A percentile compares a stretch with the other conserved stretches of the same genome.
phyloP scores from a whole-genome alignment of 1,139 yeast genomes.

The Meyerozyma sp. region DNA sequence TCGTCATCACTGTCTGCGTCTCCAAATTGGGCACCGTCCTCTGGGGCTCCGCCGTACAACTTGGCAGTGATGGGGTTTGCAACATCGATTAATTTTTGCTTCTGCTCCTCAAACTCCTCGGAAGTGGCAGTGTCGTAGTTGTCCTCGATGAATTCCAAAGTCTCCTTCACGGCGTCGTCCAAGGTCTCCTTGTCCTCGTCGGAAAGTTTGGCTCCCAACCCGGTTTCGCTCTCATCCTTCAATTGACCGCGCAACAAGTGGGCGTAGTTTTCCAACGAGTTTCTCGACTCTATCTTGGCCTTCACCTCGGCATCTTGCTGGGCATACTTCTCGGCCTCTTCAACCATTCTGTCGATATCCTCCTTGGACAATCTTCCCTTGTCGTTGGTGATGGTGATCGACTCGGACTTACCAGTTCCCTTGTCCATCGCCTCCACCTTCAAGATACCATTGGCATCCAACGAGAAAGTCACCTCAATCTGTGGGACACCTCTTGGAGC shows the following conservation, averaged over 20 bases:
- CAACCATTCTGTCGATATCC: slow-evolving; percentile 90
- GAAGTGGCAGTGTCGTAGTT: slow-evolving; percentile 81
- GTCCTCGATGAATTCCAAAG: slow-evolving; percentile 85
- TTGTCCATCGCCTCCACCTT: slow-evolving; percentile 43
- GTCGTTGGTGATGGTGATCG: slow-evolving; percentile 92
- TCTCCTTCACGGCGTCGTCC: slow-evolving; percentile 82
- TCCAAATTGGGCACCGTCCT: slow-evolving; percentile 42
- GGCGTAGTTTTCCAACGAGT: slow-evolving; percentile 46
- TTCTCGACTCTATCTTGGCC: slow-evolving; percentile 66
- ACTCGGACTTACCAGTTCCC: slow-evolving; percentile 70
- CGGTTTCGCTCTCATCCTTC: slow-evolving; percentile 54
- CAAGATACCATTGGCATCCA: slow-evolving; percentile 46
- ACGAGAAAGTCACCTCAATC: slow-evolving; percentile 42
- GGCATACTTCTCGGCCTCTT: slow-evolving; percentile 88
- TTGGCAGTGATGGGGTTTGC: slow-evolving; percentile 94
- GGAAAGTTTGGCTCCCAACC: slow-evolving; percentile 70
- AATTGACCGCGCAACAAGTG: slow-evolving; percentile 50
- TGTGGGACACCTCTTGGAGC: slow-evolving; percentile 49
- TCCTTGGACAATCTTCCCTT: slow-evolving; percentile 94
- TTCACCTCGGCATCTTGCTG: slow-evolving; percentile 80
- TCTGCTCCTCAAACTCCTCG: slow-evolving; percentile 93
- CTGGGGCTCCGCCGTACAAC: slow-evolving; percentile 66
- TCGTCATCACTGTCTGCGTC: slow-evolving; percentile 63
- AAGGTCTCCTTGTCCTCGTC: slow-evolving; percentile 92
- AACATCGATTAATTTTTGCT: slow-evolving; percentile 73